These are phyloP conservation scores for Pleurotus salmoneostramineus DNA, from an alignment of 768 basidiomycete genomes.

Conservation along the genomic window DNA sequence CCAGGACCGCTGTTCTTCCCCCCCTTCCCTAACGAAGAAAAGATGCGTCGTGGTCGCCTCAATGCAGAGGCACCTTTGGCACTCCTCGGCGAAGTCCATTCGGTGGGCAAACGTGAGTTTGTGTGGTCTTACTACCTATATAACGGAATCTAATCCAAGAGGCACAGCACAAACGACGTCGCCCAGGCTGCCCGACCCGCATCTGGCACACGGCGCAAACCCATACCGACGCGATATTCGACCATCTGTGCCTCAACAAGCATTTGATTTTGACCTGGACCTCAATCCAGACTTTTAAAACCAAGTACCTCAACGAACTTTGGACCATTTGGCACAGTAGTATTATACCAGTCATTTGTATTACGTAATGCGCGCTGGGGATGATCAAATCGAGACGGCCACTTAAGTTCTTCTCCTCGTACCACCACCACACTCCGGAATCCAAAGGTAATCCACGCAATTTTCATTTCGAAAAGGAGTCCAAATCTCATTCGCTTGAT, in stretches of 20 bases:
- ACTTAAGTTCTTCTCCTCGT: constrained; percentile 2
- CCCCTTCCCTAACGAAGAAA: constrained; percentile 89
- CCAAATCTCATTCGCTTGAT: constrained; percentile 39
- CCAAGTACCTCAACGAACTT: too few relatives aligned
- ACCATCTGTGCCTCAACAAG: constrained; percentile 48
- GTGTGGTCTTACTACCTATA: constrained; percentile 7
- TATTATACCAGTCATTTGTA: too few relatives aligned
- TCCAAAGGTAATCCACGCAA: constrained; percentile 1
- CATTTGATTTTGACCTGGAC: constrained; percentile 81
- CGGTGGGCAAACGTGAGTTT: constrained; percentile 68
- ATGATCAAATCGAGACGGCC: not conserved
- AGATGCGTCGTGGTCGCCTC: constrained; percentile 80
- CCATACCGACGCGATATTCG: constrained; percentile 71
- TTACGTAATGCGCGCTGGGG: not conserved
- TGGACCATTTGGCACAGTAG: too few relatives aligned
- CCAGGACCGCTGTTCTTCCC: constrained; percentile 83
- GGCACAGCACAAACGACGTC: constrained; percentile 57
- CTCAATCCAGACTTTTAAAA: constrained; percentile 80
- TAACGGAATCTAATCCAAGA: not conserved
- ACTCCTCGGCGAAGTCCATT: constrained; percentile 74
- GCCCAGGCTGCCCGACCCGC: constrained; percentile 48
- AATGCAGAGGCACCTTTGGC: constrained; percentile 80
- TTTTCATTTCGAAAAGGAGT: not conserved
- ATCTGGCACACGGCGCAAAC: constrained; percentile 50
- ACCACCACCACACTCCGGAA: constrained; percentile 4